A percentile compares a stretch with the other conserved stretches of the same genome.
phyloP scores from a whole-genome alignment of 2,329 filamentous ascomycete species.

The Phyllosticta citrichinensis region DNA sequence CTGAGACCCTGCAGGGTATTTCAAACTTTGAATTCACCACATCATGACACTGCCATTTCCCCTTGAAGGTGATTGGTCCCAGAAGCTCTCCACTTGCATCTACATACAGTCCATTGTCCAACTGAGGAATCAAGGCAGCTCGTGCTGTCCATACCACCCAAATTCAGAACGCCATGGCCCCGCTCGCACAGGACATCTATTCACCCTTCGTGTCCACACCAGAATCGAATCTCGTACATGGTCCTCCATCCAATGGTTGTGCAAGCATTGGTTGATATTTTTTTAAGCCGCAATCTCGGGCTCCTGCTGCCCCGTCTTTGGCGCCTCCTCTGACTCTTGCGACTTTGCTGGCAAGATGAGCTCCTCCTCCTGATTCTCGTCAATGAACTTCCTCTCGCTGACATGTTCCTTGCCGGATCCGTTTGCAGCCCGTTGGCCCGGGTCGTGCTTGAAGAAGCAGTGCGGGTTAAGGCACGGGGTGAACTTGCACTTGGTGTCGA shows the following conservation, averaged over 20 bases:
- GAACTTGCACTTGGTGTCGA: conserved; percentile 77
- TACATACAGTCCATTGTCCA: not conserved
- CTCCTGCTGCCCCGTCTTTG: conserved; percentile 1
- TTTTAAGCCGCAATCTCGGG: conserved; percentile 1
- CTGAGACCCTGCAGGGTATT: not conserved
- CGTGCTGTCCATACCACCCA: conserved; percentile 2
- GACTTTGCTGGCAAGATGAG: conserved; percentile 51
- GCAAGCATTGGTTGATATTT: not conserved
- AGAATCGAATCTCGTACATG: not conserved
- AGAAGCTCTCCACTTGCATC: not conserved
- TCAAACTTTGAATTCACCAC: not conserved
- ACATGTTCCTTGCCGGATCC: conserved; percentile 52
- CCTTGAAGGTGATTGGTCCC: not conserved
- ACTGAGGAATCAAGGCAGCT: not conserved
- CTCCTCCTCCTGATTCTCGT: conserved; percentile 59
- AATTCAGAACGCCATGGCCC: conserved; percentile 5
- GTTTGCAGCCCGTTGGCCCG: conserved; percentile 67
- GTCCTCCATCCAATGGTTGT: conserved; percentile 1
- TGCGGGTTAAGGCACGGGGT: conserved; percentile 82
- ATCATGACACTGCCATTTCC: not conserved
- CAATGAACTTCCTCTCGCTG: conserved; percentile 80
- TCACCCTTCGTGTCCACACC: not conserved
- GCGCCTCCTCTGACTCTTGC: not conserved
- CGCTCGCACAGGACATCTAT: not conserved
- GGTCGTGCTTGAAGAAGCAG: conserved; percentile 82